Evolutionary conservation across 2,329 filamentous ascomycete species (phyloP).

Genomic region (Biscogniauxia mediterranea): DNA sequence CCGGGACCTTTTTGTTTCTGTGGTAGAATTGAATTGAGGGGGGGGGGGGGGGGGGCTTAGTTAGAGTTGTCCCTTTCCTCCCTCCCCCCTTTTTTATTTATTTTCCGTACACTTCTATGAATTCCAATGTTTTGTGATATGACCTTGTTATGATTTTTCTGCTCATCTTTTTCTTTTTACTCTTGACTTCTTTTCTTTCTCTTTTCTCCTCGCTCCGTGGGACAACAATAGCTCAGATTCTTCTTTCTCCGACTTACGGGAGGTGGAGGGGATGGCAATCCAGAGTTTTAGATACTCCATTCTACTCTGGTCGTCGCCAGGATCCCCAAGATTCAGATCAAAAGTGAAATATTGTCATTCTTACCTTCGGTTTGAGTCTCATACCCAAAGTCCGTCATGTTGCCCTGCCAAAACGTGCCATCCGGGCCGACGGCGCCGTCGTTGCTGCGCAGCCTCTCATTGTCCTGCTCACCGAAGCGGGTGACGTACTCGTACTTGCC

Average conservation of each 20-base stretch:
- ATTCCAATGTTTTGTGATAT: too few species aligned
- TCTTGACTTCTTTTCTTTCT: too few species aligned
- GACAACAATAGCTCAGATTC: too few species aligned
- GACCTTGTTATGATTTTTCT: too few species aligned
- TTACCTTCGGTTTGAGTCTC: conserved; percentile 60
- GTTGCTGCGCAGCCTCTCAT: conserved; percentile 65
- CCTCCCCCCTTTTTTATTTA: too few species aligned
- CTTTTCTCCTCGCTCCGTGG: too few species aligned
- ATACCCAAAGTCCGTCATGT: conserved; percentile 72
- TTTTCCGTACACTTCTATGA: too few species aligned
- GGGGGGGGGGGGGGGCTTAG: too few species aligned
- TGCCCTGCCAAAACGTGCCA: conserved; percentile 81
- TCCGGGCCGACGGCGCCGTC: conserved; percentile 79
- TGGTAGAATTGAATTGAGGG: not conserved
- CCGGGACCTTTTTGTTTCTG: not conserved
- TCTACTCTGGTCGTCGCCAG: not conserved
- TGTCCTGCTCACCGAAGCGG: conserved; percentile 44
- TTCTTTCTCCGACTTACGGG: too few species aligned
- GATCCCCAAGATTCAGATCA: not conserved
- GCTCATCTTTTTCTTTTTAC: too few species aligned
- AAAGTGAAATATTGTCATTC: conserved; percentile 8
- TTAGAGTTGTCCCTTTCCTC: too few species aligned
- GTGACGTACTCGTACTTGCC: conserved; percentile 54
- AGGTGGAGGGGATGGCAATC: too few species aligned
- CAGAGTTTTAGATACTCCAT: not conserved